Percentiles rank a stretch among this genome's conserved stretches.
Conservation (phyloP, 176 grass and related monocot genomes). For the Carex cristatella region DNA sequence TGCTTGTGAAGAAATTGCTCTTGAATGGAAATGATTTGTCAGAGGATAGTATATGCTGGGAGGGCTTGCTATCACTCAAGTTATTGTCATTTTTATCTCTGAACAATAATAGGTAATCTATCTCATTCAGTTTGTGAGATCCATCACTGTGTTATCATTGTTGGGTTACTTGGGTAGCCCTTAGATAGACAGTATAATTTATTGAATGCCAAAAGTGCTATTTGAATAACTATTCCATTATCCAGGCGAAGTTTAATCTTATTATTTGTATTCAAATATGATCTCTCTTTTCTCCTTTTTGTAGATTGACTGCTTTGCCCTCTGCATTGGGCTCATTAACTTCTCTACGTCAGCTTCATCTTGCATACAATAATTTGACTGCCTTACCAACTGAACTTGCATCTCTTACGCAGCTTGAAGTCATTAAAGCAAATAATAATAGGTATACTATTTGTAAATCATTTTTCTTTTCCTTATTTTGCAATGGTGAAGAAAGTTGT, state of each 20-base stretch:
- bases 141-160: neutral
- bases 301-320: constrained; percentile 71
- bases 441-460: constrained; percentile 38
- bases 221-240: neutral
- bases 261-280: neutral
- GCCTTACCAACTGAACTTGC: constrained; percentile 69
- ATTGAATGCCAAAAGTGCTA: neutral
- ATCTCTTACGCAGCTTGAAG: constrained; percentile 64
- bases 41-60: constrained; percentile 77
- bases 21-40: constrained; percentile 72
- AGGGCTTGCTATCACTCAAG: constrained; percentile 61
- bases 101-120: constrained; percentile 57
- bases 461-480: constrained; percentile 2
- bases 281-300: constrained; percentile 18
- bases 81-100: constrained; percentile 56
- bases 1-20: constrained; percentile 68
- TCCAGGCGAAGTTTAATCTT: neutral
- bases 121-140: neutral
- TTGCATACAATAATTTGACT: constrained; percentile 63
- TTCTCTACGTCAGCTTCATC: constrained; percentile 62
- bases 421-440: constrained; percentile 75
- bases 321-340: constrained; percentile 50
- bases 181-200: neutral
- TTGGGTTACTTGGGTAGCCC: neutral
- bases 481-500: neutral